Base-by-base conservation (phyloP, 176 grass and related monocot species). In the Carex cristatella region DNA sequence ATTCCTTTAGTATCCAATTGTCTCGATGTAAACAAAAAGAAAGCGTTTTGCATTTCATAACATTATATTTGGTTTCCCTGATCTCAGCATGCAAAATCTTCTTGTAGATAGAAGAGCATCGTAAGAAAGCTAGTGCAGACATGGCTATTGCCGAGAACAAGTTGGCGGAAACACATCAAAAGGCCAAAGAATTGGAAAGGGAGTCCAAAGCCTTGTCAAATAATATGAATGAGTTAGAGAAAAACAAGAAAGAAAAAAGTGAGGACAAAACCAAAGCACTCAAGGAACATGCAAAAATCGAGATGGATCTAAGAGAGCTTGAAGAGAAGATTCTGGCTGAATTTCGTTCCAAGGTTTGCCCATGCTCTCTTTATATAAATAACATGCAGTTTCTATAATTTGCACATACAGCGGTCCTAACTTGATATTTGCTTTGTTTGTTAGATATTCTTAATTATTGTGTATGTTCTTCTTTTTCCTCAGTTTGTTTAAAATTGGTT, bases 231-330 rank as follows among this genome's bases (percentile, higher is more conserved):
- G 91, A 94, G 33, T 90, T 85, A 49, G 93, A 89, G 85, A 86
- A 88, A 19, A 87, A 86, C 67, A 98, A 93, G 89, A 91, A 93
- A 83, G 91, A 80, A 70, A 92, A 86, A 79, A 93, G 95, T 88
- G 92, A 92, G 86, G 93, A 86, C 79, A 88, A 93, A 79, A 98
- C 86, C 69, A 85, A 89, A 86, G 88, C 96, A 74, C 83, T 98
- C 28, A 95, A 94, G 78, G 85, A 86, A 53, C 88, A 95, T 87
- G 89, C 96, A 79, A 85, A 95, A 85, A 89, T 98, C 35, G 93
- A 98, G 81, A 90, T 98, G 87, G 96, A 98, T 90, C 82, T 95
- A 83, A 94, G 88, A 89, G 96, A 98, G 84, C 54, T 98, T 84
- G 89, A 92, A 92, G 96, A 98, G 65, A 94, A 85, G 70, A 93